Percentiles rank a stretch among this genome's conserved stretches.
Evolutionary conservation across 1,284 basidiomycete genomes (phyloP).

Genomic region (Cutaneotrichosporon mucoides): DNA sequence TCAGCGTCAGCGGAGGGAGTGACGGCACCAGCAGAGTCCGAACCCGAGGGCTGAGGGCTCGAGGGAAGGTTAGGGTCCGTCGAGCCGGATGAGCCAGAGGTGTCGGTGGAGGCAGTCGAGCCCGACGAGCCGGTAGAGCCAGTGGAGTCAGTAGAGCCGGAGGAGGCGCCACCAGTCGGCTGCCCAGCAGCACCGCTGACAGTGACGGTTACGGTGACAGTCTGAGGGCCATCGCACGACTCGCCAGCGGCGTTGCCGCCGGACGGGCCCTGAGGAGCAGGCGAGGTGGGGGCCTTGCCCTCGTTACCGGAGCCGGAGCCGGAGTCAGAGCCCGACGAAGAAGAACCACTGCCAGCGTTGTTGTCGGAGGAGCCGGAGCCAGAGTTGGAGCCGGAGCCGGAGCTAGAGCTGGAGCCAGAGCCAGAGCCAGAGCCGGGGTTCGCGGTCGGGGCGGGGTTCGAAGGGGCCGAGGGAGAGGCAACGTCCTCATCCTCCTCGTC

Average conservation of each 20-base stretch:
- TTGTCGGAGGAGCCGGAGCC: background rate
- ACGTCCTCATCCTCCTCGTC: conserved; percentile 12
- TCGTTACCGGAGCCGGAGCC: background rate
- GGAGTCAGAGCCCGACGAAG: background rate
- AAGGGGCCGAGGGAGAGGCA: background rate
- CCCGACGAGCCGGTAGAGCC: background rate
- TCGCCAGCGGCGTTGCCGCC: background rate
- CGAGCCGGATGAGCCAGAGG: conserved; percentile 27
- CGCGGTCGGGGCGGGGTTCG: conserved; percentile 23
- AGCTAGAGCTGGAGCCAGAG: background rate
- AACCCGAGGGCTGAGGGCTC: background rate
- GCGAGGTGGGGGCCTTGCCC: background rate
- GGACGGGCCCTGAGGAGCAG: background rate
- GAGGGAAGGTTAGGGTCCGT: background rate
- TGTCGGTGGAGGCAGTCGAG: conserved; percentile 42
- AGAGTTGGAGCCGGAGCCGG: background rate
- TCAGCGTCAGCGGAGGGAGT: background rate
- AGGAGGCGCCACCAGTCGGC: background rate
- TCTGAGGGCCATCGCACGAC: background rate
- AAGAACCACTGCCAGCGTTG: too few relatives aligned
- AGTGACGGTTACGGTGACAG: conserved; percentile 11
- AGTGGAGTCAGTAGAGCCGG: background rate
- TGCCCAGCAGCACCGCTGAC: conserved; percentile 2
- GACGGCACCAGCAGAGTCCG: background rate
- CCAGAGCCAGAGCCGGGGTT: background rate